A percentile compares a stretch with the other conserved stretches of the same genome.
Conservation (phyloP, 306 rosid species). For the Malus sieversii region DNA sequence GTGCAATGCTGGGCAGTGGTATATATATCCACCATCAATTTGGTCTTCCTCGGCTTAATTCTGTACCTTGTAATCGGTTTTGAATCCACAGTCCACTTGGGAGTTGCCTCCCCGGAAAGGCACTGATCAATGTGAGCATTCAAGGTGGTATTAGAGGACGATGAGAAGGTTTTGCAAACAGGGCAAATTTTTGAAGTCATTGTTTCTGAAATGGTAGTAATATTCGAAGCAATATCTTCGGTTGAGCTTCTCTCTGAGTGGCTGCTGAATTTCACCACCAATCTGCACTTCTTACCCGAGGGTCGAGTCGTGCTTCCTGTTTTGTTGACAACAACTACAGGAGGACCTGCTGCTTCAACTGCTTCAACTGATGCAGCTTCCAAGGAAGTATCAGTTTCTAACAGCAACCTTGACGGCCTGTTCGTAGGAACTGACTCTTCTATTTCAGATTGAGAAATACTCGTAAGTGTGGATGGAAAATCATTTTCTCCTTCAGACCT, state of each 20-base stretch:
- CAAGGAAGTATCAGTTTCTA: slow-evolving; percentile 20
- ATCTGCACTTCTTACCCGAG: slow-evolving; percentile 40
- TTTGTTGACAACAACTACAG: slow-evolving; percentile 17
- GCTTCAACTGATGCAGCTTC: slow-evolving; percentile 31
- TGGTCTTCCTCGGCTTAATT: slow-evolving; percentile 50
- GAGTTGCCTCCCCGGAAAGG: slow-evolving; percentile 46
- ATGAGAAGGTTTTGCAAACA: slow-evolving; percentile 57
- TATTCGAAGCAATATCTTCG: slow-evolving; percentile 37
- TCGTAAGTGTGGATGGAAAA: slow-evolving; percentile 35
- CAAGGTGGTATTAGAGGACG: slow-evolving; percentile 54
- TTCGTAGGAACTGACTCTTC: slow-evolving; percentile 34
- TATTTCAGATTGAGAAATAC: slow-evolving; percentile 33
- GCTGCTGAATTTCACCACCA: slow-evolving; percentile 28
- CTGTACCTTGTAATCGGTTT: slow-evolving; percentile 30
- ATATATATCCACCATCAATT: slow-evolving; percentile 50
- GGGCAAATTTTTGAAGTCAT: slow-evolving; percentile 58
- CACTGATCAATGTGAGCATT: slow-evolving; percentile 66
- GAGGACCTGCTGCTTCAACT: slow-evolving; percentile 2
- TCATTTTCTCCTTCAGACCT: slow-evolving; percentile 43
- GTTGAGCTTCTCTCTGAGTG: slow-evolving; percentile 29
- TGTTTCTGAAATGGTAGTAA: slow-evolving; percentile 28
- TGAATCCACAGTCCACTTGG: slow-evolving; percentile 34
- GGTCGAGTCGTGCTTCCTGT: slow-evolving; percentile 19
- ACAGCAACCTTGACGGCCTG: slow-evolving; percentile 24
- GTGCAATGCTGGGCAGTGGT: slow-evolving; percentile 42